phyloP scores from a whole-genome alignment of 2,329 filamentous ascomycete genomes.

The Sphaerulina populicola region DNA sequence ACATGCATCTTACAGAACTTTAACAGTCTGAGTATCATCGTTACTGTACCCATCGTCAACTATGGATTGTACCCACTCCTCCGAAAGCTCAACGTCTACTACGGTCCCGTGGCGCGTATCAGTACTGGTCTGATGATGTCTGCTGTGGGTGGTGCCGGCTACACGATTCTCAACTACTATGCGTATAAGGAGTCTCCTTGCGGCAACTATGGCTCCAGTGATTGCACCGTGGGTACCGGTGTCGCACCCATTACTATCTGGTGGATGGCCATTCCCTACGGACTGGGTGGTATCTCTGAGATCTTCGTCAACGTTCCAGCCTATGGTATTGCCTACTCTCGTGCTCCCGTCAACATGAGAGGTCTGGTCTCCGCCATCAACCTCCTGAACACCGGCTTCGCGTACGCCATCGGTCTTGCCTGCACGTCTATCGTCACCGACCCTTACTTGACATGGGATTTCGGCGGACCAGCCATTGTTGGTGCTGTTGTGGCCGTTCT shows the following conservation, averaged over 20 bases:
- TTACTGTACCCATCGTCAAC: conserved; percentile 39
- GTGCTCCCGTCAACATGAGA: conserved; percentile 38
- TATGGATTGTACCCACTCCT: conserved; percentile 40
- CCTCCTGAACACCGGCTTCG: conserved; percentile 37
- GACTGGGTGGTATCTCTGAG: conserved; percentile 37
- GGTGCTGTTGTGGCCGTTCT: conserved; percentile 42
- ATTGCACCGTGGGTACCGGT: conserved; percentile 30
- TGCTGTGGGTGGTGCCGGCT: conserved; percentile 37
- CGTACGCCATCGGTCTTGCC: conserved; percentile 33
- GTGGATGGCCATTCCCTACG: conserved; percentile 35
- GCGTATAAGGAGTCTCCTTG: conserved; percentile 43
- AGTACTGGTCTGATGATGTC: conserved; percentile 43
- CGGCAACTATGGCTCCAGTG: conserved; percentile 35
- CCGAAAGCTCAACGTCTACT: conserved; percentile 34
- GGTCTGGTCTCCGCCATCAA: conserved; percentile 38
- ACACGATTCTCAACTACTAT: conserved; percentile 38
- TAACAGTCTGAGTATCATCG: conserved; percentile 39
- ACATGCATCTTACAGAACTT: conserved; percentile 32
- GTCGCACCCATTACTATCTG: conserved; percentile 37
- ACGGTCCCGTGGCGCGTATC: conserved; percentile 47
- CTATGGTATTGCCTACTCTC: conserved; percentile 40
- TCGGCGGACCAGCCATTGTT: conserved; percentile 44
- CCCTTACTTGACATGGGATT: conserved; percentile 44
- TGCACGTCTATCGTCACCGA: conserved; percentile 39
- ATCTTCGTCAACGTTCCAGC: conserved; percentile 40